Evolutionary conservation across 2,329 filamentous ascomycete genomes (phyloP).

Genomic region (Chaetomiaceae sp.): DNA sequence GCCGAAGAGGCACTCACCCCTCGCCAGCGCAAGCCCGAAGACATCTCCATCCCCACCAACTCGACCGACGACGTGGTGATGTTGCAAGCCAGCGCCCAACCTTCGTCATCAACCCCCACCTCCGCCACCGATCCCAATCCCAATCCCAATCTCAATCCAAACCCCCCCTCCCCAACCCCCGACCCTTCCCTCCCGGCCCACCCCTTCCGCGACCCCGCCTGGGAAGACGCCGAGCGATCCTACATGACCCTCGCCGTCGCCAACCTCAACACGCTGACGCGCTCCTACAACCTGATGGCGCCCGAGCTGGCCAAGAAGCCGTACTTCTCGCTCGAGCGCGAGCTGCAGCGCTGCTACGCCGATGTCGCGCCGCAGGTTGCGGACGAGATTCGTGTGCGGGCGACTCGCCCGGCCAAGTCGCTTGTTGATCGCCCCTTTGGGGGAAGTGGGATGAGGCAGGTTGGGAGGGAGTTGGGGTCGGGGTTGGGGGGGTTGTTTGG

Average conservation of each 20-base stretch:
- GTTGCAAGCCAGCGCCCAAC: conserved; percentile 29
- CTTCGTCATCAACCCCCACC: background rate
- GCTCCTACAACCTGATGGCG: conserved; percentile 92
- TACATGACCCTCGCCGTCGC: conserved; percentile 73
- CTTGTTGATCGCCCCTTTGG: conserved; percentile 29
- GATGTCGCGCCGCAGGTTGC: conserved; percentile 77
- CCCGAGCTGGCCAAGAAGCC: conserved; percentile 89
- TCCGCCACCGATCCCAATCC: background rate
- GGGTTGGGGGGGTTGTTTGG: conserved; percentile 57
- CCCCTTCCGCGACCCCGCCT: conserved; percentile 70
- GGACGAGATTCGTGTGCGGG: conserved; percentile 64
- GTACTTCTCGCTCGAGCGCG: conserved; percentile 77
- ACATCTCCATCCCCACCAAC: conserved; percentile 42
- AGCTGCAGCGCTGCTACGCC: conserved; percentile 74
- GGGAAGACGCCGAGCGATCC: conserved; percentile 64
- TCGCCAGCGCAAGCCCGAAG: conserved; percentile 38
- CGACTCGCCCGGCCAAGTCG: conserved; percentile 39
- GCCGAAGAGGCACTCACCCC: conserved; percentile 67
- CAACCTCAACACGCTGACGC: conserved; percentile 70
- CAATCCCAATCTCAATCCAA: conserved; percentile 1
- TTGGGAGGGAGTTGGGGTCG: conserved; percentile 36
- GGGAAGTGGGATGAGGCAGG: background rate
- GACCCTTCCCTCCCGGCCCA: conserved; percentile 23
- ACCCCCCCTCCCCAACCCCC: conserved; percentile 17
- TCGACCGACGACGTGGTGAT: conserved; percentile 45